A percentile compares a stretch with the other conserved stretches of the same genome.
phyloP scores from a whole-genome alignment of 2,329 filamentous ascomycete genomes.

The Fusarium sp. region DNA sequence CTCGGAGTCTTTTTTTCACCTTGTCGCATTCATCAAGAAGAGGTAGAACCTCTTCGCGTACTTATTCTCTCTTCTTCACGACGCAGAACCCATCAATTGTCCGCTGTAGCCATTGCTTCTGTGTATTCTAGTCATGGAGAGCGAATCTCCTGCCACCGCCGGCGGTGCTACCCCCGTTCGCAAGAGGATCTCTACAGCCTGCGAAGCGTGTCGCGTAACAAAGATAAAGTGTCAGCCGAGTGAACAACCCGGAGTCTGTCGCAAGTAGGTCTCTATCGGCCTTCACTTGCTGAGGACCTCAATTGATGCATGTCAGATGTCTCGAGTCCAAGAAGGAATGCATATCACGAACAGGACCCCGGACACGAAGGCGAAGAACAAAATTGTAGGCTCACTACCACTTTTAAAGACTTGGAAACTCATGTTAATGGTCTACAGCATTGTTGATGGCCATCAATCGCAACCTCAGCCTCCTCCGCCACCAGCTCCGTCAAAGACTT shows the following conservation, averaged over 20 bases:
- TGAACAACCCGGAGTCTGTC: slow-evolving; percentile 61
- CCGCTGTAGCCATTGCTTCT: not conserved
- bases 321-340: slow-evolving; percentile 65
- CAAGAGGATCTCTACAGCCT: slow-evolving; percentile 56
- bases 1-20: not conserved
- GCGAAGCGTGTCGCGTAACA: slow-evolving; percentile 65
- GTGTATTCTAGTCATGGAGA: not conserved
- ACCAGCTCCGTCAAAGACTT: slow-evolving; percentile 59
- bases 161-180: slow-evolving; percentile 17
- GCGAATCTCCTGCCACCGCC: slow-evolving; percentile 20
- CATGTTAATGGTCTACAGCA: slow-evolving; percentile 10
- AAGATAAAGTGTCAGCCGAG: slow-evolving; percentile 66
- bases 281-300: not conserved
- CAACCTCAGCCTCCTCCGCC: slow-evolving; percentile 42
- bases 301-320: slow-evolving; percentile 54
- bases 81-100: not conserved
- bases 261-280: slow-evolving; percentile 54
- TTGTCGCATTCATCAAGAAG: not conserved
- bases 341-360: slow-evolving; percentile 61
- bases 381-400: slow-evolving; percentile 52
- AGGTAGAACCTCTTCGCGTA: not conserved
- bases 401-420: not conserved
- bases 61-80: not conserved
- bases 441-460: slow-evolving; percentile 38
- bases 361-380: slow-evolving; percentile 60